phyloP scores from a whole-genome alignment of 2,329 filamentous ascomycete species.

The Cryphonectria radicalis region DNA sequence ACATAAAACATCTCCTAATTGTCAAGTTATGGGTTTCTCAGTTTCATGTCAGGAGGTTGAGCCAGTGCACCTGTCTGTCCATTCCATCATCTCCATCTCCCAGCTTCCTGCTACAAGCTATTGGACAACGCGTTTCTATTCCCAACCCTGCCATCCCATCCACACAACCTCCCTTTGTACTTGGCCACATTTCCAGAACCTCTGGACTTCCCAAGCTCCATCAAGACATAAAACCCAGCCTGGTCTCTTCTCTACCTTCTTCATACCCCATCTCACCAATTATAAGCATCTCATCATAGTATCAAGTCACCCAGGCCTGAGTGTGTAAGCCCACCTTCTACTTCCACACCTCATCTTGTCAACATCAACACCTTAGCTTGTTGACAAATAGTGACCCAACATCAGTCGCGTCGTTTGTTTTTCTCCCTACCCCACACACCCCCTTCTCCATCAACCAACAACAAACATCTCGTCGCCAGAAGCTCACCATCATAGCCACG shows the following conservation, averaged over 20 bases:
- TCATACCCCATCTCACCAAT: not conserved
- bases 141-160: not conserved
- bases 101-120: not conserved
- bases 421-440: not conserved
- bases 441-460: not conserved
- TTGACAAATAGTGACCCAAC: not conserved
- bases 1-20: too few species aligned
- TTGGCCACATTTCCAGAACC: not conserved
- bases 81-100: not conserved
- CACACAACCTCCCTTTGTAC: not conserved
- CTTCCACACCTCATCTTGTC: not conserved
- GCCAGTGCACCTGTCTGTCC: not conserved
- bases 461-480: not conserved
- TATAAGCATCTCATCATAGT: not conserved
- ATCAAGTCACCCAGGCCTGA: not conserved
- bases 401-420: not conserved
- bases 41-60: not conserved
- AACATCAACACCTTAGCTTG: not conserved
- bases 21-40: not conserved
- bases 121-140: not conserved
- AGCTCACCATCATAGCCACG: not conserved
- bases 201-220: not conserved
- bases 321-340: not conserved
- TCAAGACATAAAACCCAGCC: not conserved
- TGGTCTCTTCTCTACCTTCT: not conserved